Evolutionary conservation across 2,329 filamentous ascomycete genomes (phyloP).

Genomic region (Pyrenochaeta sp.): DNA sequence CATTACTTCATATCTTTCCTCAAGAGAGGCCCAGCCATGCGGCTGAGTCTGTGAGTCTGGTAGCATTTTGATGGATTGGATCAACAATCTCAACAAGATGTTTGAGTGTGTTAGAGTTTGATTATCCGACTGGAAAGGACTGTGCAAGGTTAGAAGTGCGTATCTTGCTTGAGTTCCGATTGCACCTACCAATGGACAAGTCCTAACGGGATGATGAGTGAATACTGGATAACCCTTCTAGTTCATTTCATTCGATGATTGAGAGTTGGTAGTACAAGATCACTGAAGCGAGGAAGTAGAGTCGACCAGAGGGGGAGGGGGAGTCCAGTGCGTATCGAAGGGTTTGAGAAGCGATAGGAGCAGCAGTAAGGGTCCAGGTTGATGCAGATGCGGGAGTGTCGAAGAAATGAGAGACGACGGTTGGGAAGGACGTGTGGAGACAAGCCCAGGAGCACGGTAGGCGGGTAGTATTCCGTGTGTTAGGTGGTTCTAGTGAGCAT

Average conservation of each 20-base stretch:
- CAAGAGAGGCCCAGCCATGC: slow-evolving; percentile 74
- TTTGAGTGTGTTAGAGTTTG: slow-evolving; percentile 14
- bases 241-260: slow-evolving; percentile 45
- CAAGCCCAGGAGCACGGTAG: slow-evolving; percentile 53
- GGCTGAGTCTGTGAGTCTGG: slow-evolving; percentile 76
- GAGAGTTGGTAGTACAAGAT: slow-evolving; percentile 20
- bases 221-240: slow-evolving; percentile 18
- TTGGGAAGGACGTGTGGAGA: slow-evolving; percentile 53
- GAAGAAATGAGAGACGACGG: slow-evolving; percentile 53
- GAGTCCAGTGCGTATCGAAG: slow-evolving; percentile 48
- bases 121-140: slow-evolving; percentile 18
- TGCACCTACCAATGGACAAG: slow-evolving; percentile 27
- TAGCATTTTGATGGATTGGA: slow-evolving; percentile 67
- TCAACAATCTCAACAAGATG: slow-evolving; percentile 20
- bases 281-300: slow-evolving; percentile 28
- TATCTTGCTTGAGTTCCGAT: neutral
- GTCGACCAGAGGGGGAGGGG: slow-evolving; percentile 32
- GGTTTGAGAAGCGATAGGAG: slow-evolving; percentile 46
- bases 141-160: slow-evolving; percentile 21
- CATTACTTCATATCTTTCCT: slow-evolving; percentile 94
- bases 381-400: slow-evolving; percentile 48
- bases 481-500: slow-evolving; percentile 50
- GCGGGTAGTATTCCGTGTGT: slow-evolving; percentile 50
- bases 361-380: slow-evolving; percentile 51
- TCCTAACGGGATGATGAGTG: slow-evolving; percentile 22